phyloP scores from a whole-genome alignment of 2,329 filamentous ascomycete species.

The Davidsoniella australis region DNA sequence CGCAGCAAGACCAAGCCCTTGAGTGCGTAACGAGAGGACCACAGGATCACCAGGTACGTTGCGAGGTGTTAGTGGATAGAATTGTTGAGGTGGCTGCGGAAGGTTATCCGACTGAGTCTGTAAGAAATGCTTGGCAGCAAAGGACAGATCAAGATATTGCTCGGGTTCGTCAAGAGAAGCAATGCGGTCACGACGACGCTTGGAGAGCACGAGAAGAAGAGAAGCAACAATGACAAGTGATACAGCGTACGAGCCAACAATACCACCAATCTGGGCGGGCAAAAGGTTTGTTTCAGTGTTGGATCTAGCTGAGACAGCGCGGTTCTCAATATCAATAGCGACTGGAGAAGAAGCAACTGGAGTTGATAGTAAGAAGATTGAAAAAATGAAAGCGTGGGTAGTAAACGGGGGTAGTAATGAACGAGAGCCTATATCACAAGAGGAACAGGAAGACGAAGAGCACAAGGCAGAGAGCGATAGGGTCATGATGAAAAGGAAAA shows the following conservation, averaged over 20 bases:
- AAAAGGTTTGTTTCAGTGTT: slow-evolving; percentile 32
- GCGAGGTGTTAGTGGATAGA: slow-evolving; percentile 6
- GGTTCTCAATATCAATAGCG: slow-evolving; percentile 9
- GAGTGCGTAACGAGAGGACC: slow-evolving; percentile 8
- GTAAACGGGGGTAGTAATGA: slow-evolving; percentile 8
- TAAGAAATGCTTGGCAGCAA: slow-evolving; percentile 15
- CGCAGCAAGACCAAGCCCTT: slow-evolving; percentile 4
- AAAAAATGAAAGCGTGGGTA: not conserved
- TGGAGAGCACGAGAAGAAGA: slow-evolving; percentile 43
- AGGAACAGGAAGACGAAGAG: slow-evolving; percentile 12
- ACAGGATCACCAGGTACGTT: not conserved
- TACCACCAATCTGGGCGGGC: slow-evolving; percentile 66
- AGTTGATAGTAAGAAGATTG: slow-evolving; percentile 12
- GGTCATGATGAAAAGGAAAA: slow-evolving; percentile 9
- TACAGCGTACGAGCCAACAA: slow-evolving; percentile 68
- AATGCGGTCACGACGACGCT: slow-evolving; percentile 35
- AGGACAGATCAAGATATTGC: slow-evolving; percentile 36
- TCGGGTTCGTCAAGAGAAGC: slow-evolving; percentile 17
- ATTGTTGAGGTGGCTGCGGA: slow-evolving; percentile 2
- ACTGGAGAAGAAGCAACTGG: slow-evolving; percentile 13
- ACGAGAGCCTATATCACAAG: slow-evolving; percentile 17
- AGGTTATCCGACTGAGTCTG: not conserved
- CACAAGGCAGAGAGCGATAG: slow-evolving; percentile 11
- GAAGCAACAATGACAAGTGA: slow-evolving; percentile 58
- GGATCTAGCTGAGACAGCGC: slow-evolving; percentile 15